Percentiles rank a stretch among this genome's conserved stretches.
Evolutionary conservation across 2,329 filamentous ascomycete genomes (phyloP).

Genomic region (Pleomassaria siparia): DNA sequence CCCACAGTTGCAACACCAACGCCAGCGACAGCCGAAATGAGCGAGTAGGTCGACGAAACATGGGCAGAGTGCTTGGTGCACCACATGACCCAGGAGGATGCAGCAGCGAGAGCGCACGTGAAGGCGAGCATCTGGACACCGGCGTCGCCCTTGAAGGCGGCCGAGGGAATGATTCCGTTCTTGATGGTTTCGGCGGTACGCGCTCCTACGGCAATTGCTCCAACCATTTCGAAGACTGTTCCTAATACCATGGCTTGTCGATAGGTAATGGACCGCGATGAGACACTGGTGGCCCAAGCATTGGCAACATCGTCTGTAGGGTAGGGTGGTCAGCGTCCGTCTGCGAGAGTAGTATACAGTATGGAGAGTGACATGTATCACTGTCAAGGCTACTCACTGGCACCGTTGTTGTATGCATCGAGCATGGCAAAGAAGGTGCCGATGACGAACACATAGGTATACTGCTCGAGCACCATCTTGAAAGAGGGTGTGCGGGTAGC

Average conservation of each 20-base stretch:
- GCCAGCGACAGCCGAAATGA: constrained; percentile 52
- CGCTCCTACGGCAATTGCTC: constrained; percentile 47
- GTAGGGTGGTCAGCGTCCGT: constrained; percentile 16
- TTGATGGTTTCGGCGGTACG: constrained; percentile 75
- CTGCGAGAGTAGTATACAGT: not conserved
- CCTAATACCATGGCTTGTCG: constrained; percentile 59
- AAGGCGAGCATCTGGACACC: constrained; percentile 57
- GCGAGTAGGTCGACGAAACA: constrained; percentile 59
- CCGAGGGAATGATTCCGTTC: constrained; percentile 61
- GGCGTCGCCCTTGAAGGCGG: constrained; percentile 48
- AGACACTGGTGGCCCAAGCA: constrained; percentile 78
- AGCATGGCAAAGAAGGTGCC: constrained; percentile 76
- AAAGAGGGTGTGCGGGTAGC: not conserved
- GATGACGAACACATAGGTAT: constrained; percentile 73
- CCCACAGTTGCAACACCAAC: constrained; percentile 59
- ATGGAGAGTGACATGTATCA: no score
- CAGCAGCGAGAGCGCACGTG: constrained; percentile 62
- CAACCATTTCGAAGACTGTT: constrained; percentile 51
- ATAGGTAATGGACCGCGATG: constrained; percentile 74
- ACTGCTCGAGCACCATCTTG: constrained; percentile 53
- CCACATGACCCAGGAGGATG: constrained; percentile 77
- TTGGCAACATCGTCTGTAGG: constrained; percentile 78
- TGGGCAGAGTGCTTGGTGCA: constrained; percentile 73
- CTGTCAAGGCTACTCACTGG: constrained; percentile 58
- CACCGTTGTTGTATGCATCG: constrained; percentile 77